A percentile compares a stretch with the other conserved stretches of the same genome.
Conservation (phyloP, 1,284 basidiomycete species). For the Porphyrellus sp. region DNA sequence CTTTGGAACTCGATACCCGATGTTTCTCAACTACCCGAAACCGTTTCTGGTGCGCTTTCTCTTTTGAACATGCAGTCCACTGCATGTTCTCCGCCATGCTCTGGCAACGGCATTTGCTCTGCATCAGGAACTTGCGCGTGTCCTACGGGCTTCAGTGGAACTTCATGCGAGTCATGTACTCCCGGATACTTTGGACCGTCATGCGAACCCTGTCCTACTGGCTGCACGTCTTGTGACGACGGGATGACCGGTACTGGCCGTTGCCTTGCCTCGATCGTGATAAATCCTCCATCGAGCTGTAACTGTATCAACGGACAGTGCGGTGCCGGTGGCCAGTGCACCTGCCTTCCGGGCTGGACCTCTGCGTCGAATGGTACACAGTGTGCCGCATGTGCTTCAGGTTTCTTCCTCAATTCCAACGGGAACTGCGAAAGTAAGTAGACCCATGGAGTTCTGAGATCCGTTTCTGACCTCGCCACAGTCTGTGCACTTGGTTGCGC, state of each 20-base stretch:
- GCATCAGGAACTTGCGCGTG: conserved; percentile 67
- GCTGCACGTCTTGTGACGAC: conserved; percentile 68
- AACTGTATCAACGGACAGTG: conserved; percentile 79
- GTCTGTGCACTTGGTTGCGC: conserved; percentile 73
- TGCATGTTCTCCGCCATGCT: conserved; percentile 68
- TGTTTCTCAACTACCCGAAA: conserved; percentile 56
- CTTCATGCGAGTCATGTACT: conserved; percentile 73
- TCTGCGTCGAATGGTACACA: conserved; percentile 64
- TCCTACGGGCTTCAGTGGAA: conserved; percentile 67
- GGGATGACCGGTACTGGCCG: conserved; percentile 71
- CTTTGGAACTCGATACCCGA: conserved; percentile 81
- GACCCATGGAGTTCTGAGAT: background rate
- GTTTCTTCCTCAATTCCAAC: conserved; percentile 67
- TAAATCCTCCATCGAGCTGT: conserved; percentile 59
- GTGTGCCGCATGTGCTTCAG: conserved; percentile 68
- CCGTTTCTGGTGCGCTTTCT: conserved; percentile 45
- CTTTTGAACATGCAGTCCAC: conserved; percentile 67
- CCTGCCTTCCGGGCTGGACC: conserved; percentile 75
- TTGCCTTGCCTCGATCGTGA: conserved; percentile 53
- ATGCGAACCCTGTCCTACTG: conserved; percentile 65
- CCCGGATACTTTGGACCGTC: conserved; percentile 67
- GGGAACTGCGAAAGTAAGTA: conserved; percentile 70
- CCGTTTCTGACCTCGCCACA: conserved; percentile 24
- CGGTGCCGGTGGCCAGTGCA: conserved; percentile 60
- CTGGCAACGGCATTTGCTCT: conserved; percentile 67